These are phyloP conservation scores for Aspergillus avenaceus DNA, from an alignment of 495 filamentous ascomycete genomes.

Conservation along the genomic window DNA sequence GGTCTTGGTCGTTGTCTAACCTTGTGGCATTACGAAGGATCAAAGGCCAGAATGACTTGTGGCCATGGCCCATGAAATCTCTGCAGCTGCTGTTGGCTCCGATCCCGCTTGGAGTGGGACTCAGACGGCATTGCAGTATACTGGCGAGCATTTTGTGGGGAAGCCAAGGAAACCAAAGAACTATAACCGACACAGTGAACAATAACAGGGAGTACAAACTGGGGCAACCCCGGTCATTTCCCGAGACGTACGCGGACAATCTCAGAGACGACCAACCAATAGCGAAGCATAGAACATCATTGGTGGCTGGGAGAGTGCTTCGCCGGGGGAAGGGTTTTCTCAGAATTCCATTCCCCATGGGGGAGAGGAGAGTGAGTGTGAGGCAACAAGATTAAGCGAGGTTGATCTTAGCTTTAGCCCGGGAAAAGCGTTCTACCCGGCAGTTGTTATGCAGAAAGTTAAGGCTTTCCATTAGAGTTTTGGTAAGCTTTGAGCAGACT, in stretches of 20 bases:
- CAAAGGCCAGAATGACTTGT: not conserved
- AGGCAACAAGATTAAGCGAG: not conserved
- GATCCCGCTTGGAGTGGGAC: slow-evolving; percentile 2
- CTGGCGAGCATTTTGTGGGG: slow-evolving; percentile 5
- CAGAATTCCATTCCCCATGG: slow-evolving; percentile 6
- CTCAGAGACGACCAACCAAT: not conserved
- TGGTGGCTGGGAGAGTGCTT: slow-evolving; percentile 11
- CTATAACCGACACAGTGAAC: not conserved
- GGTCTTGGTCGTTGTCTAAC: not conserved
- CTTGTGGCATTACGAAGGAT: not conserved
- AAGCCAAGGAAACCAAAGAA: slow-evolving; percentile 1
- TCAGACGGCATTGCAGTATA: not conserved
- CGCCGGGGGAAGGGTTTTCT: slow-evolving; percentile 1
- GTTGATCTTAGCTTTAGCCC: not conserved
- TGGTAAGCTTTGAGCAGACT: no score
- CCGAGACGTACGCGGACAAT: not conserved
- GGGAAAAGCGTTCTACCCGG: slow-evolving; percentile 29
- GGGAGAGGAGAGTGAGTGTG: not conserved
- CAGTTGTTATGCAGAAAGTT: not conserved
- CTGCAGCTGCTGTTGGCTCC: slow-evolving; percentile 2
- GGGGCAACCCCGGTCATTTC: not conserved
- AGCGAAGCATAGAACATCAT: not conserved
- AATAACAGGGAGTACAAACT: not conserved
- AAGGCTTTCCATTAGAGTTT: no score
- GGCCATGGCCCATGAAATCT: slow-evolving; percentile 1